Base-by-base conservation (phyloP, 2,329 filamentous ascomycete genomes). In the Diplodia intermedia region DNA sequence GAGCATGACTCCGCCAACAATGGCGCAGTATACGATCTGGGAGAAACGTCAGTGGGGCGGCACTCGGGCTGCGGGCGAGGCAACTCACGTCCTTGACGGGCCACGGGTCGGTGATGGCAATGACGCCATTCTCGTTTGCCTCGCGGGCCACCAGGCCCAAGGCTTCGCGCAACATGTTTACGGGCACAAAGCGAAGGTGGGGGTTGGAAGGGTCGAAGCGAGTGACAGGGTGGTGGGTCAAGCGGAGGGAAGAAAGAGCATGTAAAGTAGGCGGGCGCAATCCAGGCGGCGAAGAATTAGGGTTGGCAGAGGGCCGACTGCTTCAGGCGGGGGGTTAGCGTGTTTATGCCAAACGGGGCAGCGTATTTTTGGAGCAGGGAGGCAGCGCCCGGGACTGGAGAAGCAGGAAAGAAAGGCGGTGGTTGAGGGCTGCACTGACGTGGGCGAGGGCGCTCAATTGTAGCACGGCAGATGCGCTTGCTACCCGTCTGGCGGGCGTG, bases 1-100 rank as follows among this genome's bases (percentile, higher is more conserved):
- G 29, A 95, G 74, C 89, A 97, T 93, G 61, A 97, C 84, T 7
- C 90, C 79, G 20, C 92, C 92, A 43, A 97, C 86, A 72, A 97
- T 71, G n/a, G 69, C 50, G 15, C 53, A 57, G 63, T 67, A 67
- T 15, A 68, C 55, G 49, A 69, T 66, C 61, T 66, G 55, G 8
- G 4, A 3, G n/a, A 29, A 8, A 23, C 26, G 11, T 66, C 15
- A 61, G 43, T 12, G 75, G 43, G 94, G 77, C 95, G 97, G 11
- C 6, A 3, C 12, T 23, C 5, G 1, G 3, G 3, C n/a, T 3
- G 29, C 36, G 23, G 14, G 9, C 9, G 60, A n/a, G 15, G 3
- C n/a, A 31, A 78, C 79, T 77, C 67, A 81, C 79, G 70, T 81
- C 78, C 69, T 80, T 80, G 69, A 71, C 71, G 7, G 77, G 72